Base-by-base conservation (phyloP, 2,329 filamentous ascomycete genomes). In the Colletotrichum sp. region DNA sequence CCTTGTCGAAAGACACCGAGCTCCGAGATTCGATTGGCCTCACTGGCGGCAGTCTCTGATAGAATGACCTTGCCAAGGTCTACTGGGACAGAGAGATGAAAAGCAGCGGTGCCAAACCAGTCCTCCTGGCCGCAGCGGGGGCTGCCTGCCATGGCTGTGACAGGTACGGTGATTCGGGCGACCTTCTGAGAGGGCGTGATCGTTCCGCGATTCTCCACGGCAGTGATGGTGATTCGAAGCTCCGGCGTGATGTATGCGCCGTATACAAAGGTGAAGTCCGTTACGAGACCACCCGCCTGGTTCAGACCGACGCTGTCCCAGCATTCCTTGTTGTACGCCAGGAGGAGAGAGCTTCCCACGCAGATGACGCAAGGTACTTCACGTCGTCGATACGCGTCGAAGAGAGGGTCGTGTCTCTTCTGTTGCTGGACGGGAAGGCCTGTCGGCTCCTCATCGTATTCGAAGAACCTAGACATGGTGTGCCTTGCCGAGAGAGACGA, bases 231-330 rank as follows among this genome's bases (percentile, higher is more conserved):
- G n/a, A 49, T 49, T 49, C 44, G 44, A 49, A 49, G 44, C 44
- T 49, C 44, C 2, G 44, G 44, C 8, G 44, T 49, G 18, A 21
- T 21, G 44, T 49, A 21, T 13, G 44, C 44, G 44, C 44, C 44
- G 44, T 49, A 49, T 21, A 49, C 44, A 0, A 49, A 49, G n/a
- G 44, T 49, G 18, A 49, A 49, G 44, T 21, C n/a, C n/a, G 44
- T 49, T 49, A 0, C 0, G 6, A 49, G n/a, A 0, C 44, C 44
- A 49, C 10, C 0, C 0, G 44, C 0, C 44, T 49, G 44, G 44
- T 49, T 49, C 10, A 49, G 0, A 49, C 44, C 44, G 0, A 49
- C 44, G 10, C 44, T 49, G 44, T 12, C 6, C 44, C 44, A 49
- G 9, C 44, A 49, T 49, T 49, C 44, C n/a, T 21, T 49, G 44